Conservation (phyloP, 2,329 filamentous ascomycete species). For the Fusarium caatingaense region DNA sequence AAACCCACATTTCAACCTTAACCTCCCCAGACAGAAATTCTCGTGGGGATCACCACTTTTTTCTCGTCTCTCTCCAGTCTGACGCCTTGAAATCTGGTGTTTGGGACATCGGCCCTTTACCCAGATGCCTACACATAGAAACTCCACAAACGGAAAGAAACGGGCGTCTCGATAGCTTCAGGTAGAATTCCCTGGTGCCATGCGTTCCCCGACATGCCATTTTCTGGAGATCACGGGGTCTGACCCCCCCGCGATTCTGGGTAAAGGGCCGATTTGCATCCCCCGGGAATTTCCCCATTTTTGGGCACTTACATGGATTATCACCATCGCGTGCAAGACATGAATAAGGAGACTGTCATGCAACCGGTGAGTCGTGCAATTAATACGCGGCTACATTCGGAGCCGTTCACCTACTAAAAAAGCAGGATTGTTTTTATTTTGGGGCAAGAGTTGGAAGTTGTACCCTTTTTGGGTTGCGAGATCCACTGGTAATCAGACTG, state of each 20-base stretch:
- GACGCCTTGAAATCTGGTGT: neutral
- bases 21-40: too few relatives aligned
- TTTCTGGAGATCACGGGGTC: constrained; percentile 26
- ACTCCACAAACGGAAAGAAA: constrained; percentile 27
- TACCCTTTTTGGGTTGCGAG: constrained; percentile 3
- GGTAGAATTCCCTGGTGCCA: neutral
- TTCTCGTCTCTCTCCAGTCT: neutral
- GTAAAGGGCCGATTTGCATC: constrained; percentile 28
- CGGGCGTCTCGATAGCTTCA: constrained; percentile 3
- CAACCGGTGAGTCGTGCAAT: neutral
- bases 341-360: neutral
- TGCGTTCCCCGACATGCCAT: constrained; percentile 2
- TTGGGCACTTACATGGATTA: neutral
- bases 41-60: constrained; percentile 19
- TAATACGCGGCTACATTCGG: constrained; percentile 6
- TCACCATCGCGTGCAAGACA: neutral
- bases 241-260: constrained; percentile 34
- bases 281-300: constrained; percentile 19
- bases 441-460: neutral
- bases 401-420: too few relatives aligned
- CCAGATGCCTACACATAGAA: constrained; percentile 17
- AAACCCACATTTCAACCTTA: constrained; percentile 35
- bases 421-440: neutral
- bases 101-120: constrained; percentile 15
- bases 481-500: constrained; percentile 7